Conservation (phyloP, 208 protist species). For the Leptomonas seymouri region DNA sequence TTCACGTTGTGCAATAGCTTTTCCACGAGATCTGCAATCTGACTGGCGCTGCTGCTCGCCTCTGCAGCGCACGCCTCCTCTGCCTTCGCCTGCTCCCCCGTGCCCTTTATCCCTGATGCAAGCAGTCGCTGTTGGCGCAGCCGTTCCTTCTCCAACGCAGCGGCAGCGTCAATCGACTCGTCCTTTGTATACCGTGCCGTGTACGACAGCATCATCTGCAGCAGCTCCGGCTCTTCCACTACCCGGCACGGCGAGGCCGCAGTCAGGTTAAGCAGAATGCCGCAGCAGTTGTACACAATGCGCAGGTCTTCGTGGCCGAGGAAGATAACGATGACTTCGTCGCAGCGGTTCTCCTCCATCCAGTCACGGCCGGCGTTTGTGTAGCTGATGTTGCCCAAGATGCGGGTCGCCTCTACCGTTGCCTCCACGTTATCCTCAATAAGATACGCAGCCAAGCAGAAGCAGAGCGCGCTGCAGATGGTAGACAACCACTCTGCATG, state of each 20-base stretch:
- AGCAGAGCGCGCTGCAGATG: conserved; percentile 57
- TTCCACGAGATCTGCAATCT: conserved; percentile 77
- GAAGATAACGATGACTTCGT: conserved; percentile 83
- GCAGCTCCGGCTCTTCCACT: conserved; percentile 58
- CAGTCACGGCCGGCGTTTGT: conserved; percentile 81
- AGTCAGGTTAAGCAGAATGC: conserved; percentile 78
- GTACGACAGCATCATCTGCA: conserved; percentile 70
- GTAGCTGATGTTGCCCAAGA: conserved; percentile 81
- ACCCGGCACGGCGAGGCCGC: conserved; percentile 72
- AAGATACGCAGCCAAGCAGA: conserved; percentile 63
- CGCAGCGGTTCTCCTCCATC: conserved; percentile 78
- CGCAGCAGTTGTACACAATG: conserved; percentile 85
- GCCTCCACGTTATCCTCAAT: conserved; percentile 78
- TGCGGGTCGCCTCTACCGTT: conserved; percentile 76
- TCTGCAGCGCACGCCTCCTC: conserved; percentile 11
- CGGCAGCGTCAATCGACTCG: conserved; percentile 39
- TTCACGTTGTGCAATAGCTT: conserved; percentile 76
- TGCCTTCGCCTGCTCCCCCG: background rate
- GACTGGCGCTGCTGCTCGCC: conserved; percentile 50
- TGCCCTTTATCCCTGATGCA: background rate
- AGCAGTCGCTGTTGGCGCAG: conserved; percentile 5
- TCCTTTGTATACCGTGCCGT: conserved; percentile 62
- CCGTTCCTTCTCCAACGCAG: conserved; percentile 32
- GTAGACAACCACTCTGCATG: conserved; percentile 26
- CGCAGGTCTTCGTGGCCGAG: conserved; percentile 81